Evolutionary conservation across 306 rosid genomes (phyloP).

Genomic region (apple (Malus domestica)): DNA sequence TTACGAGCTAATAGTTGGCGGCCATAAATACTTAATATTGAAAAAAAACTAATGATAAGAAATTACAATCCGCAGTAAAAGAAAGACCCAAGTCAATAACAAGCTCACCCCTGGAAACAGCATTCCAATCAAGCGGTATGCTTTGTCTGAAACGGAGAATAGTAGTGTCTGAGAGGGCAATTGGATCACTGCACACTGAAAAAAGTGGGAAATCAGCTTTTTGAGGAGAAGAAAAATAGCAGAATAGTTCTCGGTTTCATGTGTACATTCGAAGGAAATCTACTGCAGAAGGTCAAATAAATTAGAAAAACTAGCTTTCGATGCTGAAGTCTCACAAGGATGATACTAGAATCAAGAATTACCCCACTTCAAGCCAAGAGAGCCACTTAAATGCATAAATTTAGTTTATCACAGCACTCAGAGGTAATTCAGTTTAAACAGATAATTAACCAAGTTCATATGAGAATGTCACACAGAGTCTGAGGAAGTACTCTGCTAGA

Average conservation of each 20-base stretch:
- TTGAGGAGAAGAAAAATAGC: background rate
- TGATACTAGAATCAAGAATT: background rate
- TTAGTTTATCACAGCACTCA: background rate
- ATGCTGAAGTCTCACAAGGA: background rate
- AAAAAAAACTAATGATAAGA: background rate
- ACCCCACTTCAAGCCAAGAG: background rate
- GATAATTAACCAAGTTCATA: background rate
- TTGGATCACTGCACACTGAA: conserved; percentile 97
- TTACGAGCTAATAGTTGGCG: background rate
- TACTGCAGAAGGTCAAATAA: background rate
- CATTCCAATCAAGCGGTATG: conserved; percentile 95
- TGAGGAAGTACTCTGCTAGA: background rate
- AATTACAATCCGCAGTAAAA: background rate
- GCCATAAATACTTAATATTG: background rate
- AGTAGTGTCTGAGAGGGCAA: conserved; percentile 92
- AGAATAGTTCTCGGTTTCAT: conserved; percentile 3
- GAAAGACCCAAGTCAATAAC: background rate
- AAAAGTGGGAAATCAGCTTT: conserved; percentile 7
- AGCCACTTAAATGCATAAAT: background rate
- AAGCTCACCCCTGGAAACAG: conserved; percentile 88
- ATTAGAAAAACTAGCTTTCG: conserved; percentile 4
- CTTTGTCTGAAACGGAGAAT: conserved; percentile 88
- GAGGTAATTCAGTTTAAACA: background rate
- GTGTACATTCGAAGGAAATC: background rate
- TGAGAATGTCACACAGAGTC: background rate